Evolutionary conservation across 2,329 filamentous ascomycete genomes (phyloP), one percentile per base, ranked within the genome.

Genomic region (Alternaria conjuncta): DNA sequence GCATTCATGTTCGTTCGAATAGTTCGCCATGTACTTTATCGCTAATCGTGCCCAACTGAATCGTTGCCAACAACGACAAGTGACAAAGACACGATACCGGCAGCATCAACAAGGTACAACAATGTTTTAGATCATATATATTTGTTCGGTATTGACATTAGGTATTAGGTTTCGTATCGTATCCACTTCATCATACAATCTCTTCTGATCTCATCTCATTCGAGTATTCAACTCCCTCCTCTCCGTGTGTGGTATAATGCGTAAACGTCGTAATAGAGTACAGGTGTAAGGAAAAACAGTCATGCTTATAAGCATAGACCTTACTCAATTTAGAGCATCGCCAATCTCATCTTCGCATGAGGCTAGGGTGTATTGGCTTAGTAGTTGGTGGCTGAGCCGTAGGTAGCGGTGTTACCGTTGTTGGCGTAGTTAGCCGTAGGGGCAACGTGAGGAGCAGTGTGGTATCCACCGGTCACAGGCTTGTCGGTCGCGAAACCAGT

Each of bases 381-480:
- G 50, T 67, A 68, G 56, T 68, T 67, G 53, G 64, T 65, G 4
- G 55, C 49, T 15, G 49, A 30, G 43, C 55, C 55, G 18, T 62
- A 62, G 3, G 83, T 82, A 11, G 80, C 80, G 23, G 81, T 84
- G 75, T 83, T 28, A 9, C 60, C 55, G 11, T 36, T 62, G 11
- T 30, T 21, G n/a, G 41, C 47, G 64, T 78, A 77, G 61, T 74
- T 75, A 36, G 75, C 71, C 15, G 72, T 70, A 49, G 75, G 64
- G 30, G 62, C 64, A 6, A 56, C n/a, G 63, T 64, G 61, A 4
- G 83, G 83, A 11, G 80, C 80, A 28, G 82, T 84, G 76, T 84
- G 82, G 68, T 84, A 84, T 8, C 82, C 81, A 36, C 78, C 74
- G n/a, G 71, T 69, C 15, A 80, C 65, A 5, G 76, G 73, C 70